A percentile compares a stretch with the other conserved stretches of the same genome.
Evolutionary conservation across 305 asterid species (phyloP).

Genomic region (Euphrasia arctica): DNA sequence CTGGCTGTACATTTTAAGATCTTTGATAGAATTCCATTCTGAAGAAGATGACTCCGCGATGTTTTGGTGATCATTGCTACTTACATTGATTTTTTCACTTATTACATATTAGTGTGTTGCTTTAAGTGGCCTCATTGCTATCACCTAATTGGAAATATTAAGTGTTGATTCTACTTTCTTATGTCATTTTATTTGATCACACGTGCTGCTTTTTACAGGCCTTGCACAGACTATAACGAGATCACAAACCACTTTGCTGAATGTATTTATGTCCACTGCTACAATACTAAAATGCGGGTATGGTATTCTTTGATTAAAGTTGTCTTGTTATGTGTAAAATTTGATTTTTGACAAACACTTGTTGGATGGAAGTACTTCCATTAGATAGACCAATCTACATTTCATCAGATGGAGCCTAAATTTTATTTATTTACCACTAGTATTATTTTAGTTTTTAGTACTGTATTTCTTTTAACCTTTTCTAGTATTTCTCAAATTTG

Average conservation of each 20-base stretch:
- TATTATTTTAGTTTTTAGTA: no score
- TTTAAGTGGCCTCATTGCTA: background rate
- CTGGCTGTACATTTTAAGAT: background rate
- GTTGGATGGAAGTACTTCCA: background rate
- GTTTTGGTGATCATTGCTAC: background rate
- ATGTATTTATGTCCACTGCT: conserved; percentile 70
- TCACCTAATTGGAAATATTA: background rate
- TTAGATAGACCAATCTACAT: background rate
- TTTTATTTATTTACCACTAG: no score
- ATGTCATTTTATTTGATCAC: conserved; percentile 12
- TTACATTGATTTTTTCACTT: background rate
- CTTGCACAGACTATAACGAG: conserved; percentile 72
- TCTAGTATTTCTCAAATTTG: no score
- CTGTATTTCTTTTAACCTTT: no score
- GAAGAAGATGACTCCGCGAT: background rate
- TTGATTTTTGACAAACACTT: background rate
- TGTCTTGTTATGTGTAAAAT: conserved; percentile 10
- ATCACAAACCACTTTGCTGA: conserved; percentile 79
- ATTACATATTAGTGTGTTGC: background rate
- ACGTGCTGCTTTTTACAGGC: conserved; percentile 47
- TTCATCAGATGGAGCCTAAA: background rate
- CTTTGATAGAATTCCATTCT: conserved; percentile 10
- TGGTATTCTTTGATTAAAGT: conserved; percentile 24
- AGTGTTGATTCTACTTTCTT: conserved; percentile 10
- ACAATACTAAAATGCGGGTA: conserved; percentile 74